Evolutionary conservation across 1,139 yeast genomes (phyloP).

Genomic region (Insectozyma bohioensis): DNA sequence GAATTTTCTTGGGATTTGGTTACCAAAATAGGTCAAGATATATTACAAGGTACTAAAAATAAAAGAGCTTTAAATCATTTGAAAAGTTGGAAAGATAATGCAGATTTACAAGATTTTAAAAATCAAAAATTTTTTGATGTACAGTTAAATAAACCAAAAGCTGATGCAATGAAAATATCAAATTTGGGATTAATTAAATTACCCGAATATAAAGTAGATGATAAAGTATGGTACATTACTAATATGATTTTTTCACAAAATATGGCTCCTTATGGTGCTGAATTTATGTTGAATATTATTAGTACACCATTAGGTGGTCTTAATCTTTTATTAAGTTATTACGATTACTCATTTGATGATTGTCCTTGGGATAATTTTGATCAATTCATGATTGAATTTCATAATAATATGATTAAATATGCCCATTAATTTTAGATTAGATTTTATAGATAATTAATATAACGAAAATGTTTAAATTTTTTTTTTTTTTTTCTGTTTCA

Average conservation of each 20-base stretch:
- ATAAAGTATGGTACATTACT: constrained; percentile 23
- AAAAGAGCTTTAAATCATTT: constrained; percentile 25
- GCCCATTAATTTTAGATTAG: no score
- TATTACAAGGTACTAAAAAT: constrained; percentile 22
- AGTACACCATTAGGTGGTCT: constrained; percentile 37
- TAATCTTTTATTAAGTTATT: constrained; percentile 35
- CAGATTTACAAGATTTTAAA: constrained; percentile 18
- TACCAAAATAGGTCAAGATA: constrained; percentile 19
- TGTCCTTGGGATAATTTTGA: constrained; percentile 25
- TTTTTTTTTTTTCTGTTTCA: neutral
- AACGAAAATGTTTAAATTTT: constrained; percentile 6
- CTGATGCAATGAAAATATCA: constrained; percentile 38
- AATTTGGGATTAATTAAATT: constrained; percentile 36
- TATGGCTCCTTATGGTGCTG: constrained; percentile 35
- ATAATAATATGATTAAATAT: constrained; percentile 20
- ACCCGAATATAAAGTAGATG: constrained; percentile 15
- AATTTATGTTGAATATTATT: constrained; percentile 34
- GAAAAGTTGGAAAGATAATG: constrained; percentile 21
- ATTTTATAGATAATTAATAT: neutral
- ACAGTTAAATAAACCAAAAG: constrained; percentile 27
- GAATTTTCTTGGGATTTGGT: constrained; percentile 40
- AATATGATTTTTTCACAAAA: constrained; percentile 41
- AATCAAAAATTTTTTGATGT: constrained; percentile 23
- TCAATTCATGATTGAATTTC: constrained; percentile 20
- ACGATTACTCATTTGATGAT: constrained; percentile 26